Evolutionary conservation across 1,139 yeast species (phyloP), one percentile per base, ranked within the genome.

Genomic region (Geotrichum fermentans): DNA sequence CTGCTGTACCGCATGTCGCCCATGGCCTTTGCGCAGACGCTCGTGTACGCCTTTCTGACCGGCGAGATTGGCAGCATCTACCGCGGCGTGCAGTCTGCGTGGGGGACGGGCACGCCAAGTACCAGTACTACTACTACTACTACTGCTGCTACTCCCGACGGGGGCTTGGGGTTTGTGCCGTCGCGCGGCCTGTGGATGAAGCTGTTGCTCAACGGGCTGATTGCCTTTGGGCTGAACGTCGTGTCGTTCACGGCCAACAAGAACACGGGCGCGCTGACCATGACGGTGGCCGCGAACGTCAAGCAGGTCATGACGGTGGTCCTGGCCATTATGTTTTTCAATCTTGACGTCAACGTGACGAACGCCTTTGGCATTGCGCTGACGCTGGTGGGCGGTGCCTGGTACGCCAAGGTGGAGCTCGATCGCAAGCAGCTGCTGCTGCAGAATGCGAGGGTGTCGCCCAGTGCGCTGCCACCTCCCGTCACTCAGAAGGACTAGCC

Each of bases 171-270:
- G 21, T 51, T 51, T 43, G 49, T 50, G 22, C 40, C 53, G 44
- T 32, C 53, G 30, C 36, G 40, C 36, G 21, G 37, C 16, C 52
- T 59, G 51, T 39, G 55, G 38, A 7, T 55, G 37, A 52, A 59
- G 34, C 55, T 61, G 36, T 24, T 46, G n/a, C 46, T 56, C 40
- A 62, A 58, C 48, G 64, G 64, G 10, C 34, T 57, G n/a, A 52
- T 61, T 26, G 62, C 64, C 10, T 60, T 59, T 45, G 60, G 57
- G 2, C 53, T 60, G 10, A 57, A 58, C 43, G 55, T 59, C 17
- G 60, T 60, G 14, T 57, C 63, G 2, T 56, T 61, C 43, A 56
- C 61, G 4, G 61, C 63, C 29, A 61, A 58, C 55, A 59, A 58
- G 50, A 55, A 59, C 53, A 54, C 60, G 11, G 60, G 60, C 8